These are phyloP conservation scores for Phalaenopsis hybrid DNA, from an alignment of 116 monocot species.

Conservation along the genomic window DNA sequence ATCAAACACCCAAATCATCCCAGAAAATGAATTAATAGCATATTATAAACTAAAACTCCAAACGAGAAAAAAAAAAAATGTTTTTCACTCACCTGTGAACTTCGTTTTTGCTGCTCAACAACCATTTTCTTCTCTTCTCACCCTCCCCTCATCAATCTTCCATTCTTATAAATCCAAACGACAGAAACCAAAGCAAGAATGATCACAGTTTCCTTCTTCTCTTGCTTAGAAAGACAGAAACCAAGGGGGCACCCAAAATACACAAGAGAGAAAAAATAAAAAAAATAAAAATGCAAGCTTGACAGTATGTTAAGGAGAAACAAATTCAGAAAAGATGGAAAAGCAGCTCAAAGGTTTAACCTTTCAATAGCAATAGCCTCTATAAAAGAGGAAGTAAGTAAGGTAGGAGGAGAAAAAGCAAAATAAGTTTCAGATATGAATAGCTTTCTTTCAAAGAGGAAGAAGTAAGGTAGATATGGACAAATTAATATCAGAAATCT, in stretches of 20 bases:
- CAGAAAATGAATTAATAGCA: background rate
- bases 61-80: too few species aligned
- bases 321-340: conserved; percentile 15
- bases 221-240: conserved; percentile 18
- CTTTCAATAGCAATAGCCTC: background rate
- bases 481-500: conserved; percentile 25
- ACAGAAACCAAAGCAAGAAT: background rate
- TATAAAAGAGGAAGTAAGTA: conserved; percentile 5
- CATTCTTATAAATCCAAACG: background rate
- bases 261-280: background rate
- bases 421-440: background rate
- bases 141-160: conserved; percentile 2
- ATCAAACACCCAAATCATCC: background rate
- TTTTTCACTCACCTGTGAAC: conserved; percentile 11
- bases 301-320: conserved; percentile 25
- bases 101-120: background rate
- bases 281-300: conserved; percentile 12
- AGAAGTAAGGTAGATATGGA: background rate
- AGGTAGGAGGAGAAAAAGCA: background rate
- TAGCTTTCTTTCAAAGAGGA: conserved; percentile 13
- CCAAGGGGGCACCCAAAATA: background rate
- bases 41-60: too few species aligned
- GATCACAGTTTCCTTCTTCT: background rate
- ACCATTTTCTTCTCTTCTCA: conserved; percentile 9
- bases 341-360: conserved; percentile 10